phyloP scores from a whole-genome alignment of 2,329 filamentous ascomycete genomes.

The Coniochaeta sp. region DNA sequence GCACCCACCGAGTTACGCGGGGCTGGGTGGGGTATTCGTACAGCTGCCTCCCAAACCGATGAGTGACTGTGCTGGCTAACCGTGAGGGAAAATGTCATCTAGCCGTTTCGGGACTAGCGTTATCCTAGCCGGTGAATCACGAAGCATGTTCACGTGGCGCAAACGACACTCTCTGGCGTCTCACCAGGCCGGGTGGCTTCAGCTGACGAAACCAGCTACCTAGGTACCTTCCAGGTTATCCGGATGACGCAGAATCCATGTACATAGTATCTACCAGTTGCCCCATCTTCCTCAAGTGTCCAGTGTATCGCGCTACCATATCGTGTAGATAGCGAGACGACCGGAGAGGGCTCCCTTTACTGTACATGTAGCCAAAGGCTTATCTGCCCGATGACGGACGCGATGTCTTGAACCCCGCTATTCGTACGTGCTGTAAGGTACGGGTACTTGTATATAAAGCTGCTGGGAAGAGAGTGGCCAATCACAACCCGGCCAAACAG shows the following conservation, averaged over 20 bases:
- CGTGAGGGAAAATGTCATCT: neutral
- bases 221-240: neutral
- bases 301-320: neutral
- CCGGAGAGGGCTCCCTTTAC: too few species aligned
- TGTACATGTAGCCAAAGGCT: too few species aligned
- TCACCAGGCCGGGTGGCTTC: neutral
- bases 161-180: neutral
- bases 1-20: neutral
- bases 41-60: neutral
- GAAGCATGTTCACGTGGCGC: constrained; percentile 1
- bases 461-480: too few species aligned
- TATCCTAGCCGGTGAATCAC: neutral
- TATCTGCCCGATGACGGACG: too few species aligned
- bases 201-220: neutral
- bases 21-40: neutral
- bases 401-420: too few species aligned
- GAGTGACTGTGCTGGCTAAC: neutral
- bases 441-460: too few species aligned
- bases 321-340: too few species aligned
- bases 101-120: neutral
- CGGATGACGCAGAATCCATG: neutral
- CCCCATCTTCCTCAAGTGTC: neutral
- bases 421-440: too few species aligned
- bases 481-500: too few species aligned
- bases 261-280: neutral